Evolutionary conservation across 495 filamentous ascomycete genomes (phyloP), one percentile per base, ranked within the genome.

Genomic region (Aspergillus saccharolyticus): DNA sequence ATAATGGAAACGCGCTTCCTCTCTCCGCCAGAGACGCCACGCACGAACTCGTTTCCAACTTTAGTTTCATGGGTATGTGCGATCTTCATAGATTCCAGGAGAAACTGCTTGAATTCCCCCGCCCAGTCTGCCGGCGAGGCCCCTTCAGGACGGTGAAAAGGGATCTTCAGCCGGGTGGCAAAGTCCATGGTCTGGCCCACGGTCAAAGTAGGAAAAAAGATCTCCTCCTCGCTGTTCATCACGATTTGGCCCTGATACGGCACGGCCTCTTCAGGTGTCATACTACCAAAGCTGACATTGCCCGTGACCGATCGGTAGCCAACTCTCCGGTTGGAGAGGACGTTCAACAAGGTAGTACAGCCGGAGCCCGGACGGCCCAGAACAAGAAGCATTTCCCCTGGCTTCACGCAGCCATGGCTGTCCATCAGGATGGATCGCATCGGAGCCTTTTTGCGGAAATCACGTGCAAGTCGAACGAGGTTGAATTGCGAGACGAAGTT

Each of bases 21-120:
- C 67, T 95, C 90, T 42, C 90, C 90, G 44, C 90, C 90, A 4
- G 86, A 90, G n/a, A 96, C 83, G 62, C 90, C 90, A 21, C 90
- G 87, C 43, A 91, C 79, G 57, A 84, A 89, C 6, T 83, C 81
- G 58, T 90, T 86, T 10, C 90, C 90, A 17, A 94, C 88, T 56
- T 90, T 85, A 0, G 90, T 95, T 62, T 89, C 77, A n/a, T 79
- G 76, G 0, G 89, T 93, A 64, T 94, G 89, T 56, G 89, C 81
- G 49, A 93, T 93, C 44, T 88, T 88, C 49, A 85, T 69, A 18
- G 87, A 79, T 50, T 85, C 82, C 5, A 90, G 78, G n/a, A 91
- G 76, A 55, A 87, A 91, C 54, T 85, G 82, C 63, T 92, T 88
- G 0, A 61, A 63, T 45, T 71, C 65, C 44, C 80, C 62, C 59